Evolutionary conservation across 306 rosid species (phyloP).

Genomic region (Cajanus cajan): DNA sequence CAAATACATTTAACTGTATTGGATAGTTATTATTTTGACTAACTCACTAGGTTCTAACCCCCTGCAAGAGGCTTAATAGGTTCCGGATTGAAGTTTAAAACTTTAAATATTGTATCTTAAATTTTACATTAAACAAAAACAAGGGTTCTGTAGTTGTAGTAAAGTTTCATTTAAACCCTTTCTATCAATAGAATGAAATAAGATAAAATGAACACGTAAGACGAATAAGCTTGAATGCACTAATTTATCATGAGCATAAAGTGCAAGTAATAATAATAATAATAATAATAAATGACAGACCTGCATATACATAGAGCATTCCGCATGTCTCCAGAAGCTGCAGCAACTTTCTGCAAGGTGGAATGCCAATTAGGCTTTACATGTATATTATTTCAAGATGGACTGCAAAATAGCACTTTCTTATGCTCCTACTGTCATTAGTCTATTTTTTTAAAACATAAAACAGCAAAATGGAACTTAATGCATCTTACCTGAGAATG

Average conservation of each 20-base stretch:
- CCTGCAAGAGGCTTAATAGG: background rate
- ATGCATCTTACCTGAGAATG: background rate
- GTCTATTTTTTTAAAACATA: background rate
- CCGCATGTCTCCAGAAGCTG: conserved; percentile 96
- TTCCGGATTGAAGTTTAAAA: background rate
- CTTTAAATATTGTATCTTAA: background rate
- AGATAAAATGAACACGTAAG: background rate
- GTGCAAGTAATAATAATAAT: background rate
- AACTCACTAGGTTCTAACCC: background rate
- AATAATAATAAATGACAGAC: conserved; percentile 43
- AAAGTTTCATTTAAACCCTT: background rate
- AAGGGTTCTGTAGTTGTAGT: background rate
- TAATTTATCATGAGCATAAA: background rate
- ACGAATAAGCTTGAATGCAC: background rate
- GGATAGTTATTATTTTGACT: background rate
- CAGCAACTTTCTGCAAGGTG: conserved; percentile 84
- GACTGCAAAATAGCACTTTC: background rate
- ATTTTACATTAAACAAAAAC: background rate
- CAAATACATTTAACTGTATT: background rate
- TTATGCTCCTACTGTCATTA: background rate
- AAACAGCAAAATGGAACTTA: background rate
- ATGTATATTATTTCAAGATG: conserved; percentile 19
- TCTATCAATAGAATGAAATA: background rate
- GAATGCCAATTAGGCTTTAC: conserved; percentile 12
- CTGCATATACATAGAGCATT: conserved; percentile 84